phyloP scores from a whole-genome alignment of 2,329 filamentous ascomycete genomes.

The Fusarium sp. region DNA sequence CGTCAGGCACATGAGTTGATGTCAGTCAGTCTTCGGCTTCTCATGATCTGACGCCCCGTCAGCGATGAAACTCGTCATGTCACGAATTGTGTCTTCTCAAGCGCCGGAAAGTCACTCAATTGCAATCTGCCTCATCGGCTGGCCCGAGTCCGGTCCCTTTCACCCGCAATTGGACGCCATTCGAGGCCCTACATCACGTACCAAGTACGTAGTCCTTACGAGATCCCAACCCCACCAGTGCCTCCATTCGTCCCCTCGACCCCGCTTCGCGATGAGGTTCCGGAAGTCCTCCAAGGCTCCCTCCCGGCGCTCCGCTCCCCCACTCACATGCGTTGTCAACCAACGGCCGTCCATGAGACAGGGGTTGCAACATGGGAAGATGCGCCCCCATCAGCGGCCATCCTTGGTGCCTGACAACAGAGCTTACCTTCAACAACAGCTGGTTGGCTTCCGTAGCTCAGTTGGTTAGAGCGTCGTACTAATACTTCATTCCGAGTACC shows the following conservation, averaged over 20 bases:
- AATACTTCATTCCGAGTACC: conserved; percentile 38
- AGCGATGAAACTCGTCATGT: conserved; percentile 1
- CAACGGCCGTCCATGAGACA: background rate
- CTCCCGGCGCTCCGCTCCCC: conserved; percentile 10
- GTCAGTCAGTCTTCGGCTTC: conserved; percentile 4
- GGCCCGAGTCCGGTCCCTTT: background rate
- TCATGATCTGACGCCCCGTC: conserved; percentile 25
- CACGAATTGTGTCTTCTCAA: background rate
- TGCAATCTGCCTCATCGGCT: conserved; percentile 1
- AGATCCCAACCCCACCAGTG: conserved; percentile 23
- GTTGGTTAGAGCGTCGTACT: conserved; percentile 46
- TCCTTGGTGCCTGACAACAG: background rate
- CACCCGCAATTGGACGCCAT: conserved; percentile 1
- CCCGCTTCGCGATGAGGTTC: conserved; percentile 19
- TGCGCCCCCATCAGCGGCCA: background rate
- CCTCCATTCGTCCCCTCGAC: conserved; percentile 16
- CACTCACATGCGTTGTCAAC: conserved; percentile 6
- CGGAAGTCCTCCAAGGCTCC: conserved; percentile 7
- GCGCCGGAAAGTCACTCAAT: conserved; percentile 11
- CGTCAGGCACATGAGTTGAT: background rate
- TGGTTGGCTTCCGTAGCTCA: conserved; percentile 44
- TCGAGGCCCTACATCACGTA: background rate
- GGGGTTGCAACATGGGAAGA: background rate
- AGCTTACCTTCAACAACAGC: background rate
- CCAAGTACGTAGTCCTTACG: conserved; percentile 9